Base-by-base conservation (phyloP, 2,329 filamentous ascomycete species). In the Periconia digitata region DNA sequence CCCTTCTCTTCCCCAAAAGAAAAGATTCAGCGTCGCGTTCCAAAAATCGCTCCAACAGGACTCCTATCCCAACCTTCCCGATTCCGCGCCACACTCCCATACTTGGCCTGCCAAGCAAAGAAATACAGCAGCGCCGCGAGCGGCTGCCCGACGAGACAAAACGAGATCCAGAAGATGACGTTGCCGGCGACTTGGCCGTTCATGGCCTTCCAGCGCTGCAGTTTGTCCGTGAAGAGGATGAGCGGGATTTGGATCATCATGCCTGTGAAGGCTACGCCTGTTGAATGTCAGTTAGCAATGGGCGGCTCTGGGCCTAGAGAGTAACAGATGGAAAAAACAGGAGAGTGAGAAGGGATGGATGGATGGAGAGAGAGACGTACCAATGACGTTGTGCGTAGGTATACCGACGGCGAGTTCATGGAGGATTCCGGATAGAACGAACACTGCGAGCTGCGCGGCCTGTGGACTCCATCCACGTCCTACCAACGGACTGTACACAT, bases 51-150 rank as follows among this genome's bases (percentile, higher is more conserved):
- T 27, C 24, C 27, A 13, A 32, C 27, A 32, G 10, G 4, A 32
- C 27, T 15, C 7, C 12, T 12, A 10, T 15, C 27, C 10, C n/a
- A n/a, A n/a, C n/a, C 27, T 15, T 32, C 10, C 27, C 27, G 10
- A 10, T 15, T 32, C 27, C 10, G 10, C 4, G 27, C 27, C 27
- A 92, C 86, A 62, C 86, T 91, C 12, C 94, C 94, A 68, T 96
- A 96, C 76, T 97, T 97, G 46, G 90, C 90, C 74, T 97, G 92
- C 92, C 94, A 99, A 1, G 92, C 92, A 69, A 97, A 97, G 71
- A 96, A 99, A 71, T 99, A 99, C 69, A 95, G 79, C 51, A 99
- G 76, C 0, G 90, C 92, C 1, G 90, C 94, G 60, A 97, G 82
- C 0, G 94, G 94, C 76, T 99, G 94, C 3, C 94, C 94, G 12